A percentile compares a stretch with the other conserved stretches of the same genome.
Conservation (phyloP, 2,329 filamentous ascomycete species). For the Cladosporium phlei region DNA sequence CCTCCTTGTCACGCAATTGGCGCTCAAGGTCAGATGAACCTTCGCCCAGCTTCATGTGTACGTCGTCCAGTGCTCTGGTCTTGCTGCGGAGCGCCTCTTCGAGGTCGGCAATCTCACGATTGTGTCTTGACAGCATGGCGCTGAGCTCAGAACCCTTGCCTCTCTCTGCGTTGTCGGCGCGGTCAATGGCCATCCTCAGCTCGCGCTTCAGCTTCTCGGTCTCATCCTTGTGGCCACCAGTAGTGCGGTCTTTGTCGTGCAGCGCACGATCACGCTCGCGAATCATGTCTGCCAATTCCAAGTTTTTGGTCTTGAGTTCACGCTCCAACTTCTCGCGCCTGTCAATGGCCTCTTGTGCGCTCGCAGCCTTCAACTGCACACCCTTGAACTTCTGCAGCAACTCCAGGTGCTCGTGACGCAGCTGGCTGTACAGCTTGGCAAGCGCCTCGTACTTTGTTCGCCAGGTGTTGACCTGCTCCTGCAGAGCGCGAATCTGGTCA, state of each 20-base stretch:
- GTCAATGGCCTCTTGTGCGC: slow-evolving; percentile 94
- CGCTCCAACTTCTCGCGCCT: slow-evolving; percentile 90
- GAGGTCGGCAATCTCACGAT: slow-evolving; percentile 92
- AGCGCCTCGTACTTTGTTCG: slow-evolving; percentile 93
- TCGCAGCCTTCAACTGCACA: slow-evolving; percentile 92
- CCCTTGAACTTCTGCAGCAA: slow-evolving; percentile 93
- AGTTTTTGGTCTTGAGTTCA: slow-evolving; percentile 98
- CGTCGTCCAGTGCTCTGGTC: slow-evolving; percentile 78
- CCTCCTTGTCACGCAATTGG: slow-evolving; percentile 86
- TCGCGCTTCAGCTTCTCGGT: slow-evolving; percentile 92
- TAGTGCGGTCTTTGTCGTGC: slow-evolving; percentile 85
- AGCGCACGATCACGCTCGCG: slow-evolving; percentile 88
- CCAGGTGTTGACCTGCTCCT: slow-evolving; percentile 98
- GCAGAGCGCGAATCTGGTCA: slow-evolving; percentile 85
- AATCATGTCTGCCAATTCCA: slow-evolving; percentile 99
- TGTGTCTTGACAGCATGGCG: slow-evolving; percentile 90
- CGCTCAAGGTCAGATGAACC: slow-evolving; percentile 81
- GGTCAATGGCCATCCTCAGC: slow-evolving; percentile 83
- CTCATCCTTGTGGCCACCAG: slow-evolving; percentile 84
- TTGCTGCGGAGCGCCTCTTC: slow-evolving; percentile 88
- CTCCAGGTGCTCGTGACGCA: slow-evolving; percentile 91
- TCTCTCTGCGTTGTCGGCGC: slow-evolving; percentile 85
- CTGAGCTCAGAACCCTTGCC: slow-evolving; percentile 94
- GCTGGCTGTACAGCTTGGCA: slow-evolving; percentile 93
- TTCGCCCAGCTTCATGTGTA: slow-evolving; percentile 71